These are phyloP conservation scores for Leishmania major DNA, from an alignment of 208 protist genomes.

Conservation along the genomic window DNA sequence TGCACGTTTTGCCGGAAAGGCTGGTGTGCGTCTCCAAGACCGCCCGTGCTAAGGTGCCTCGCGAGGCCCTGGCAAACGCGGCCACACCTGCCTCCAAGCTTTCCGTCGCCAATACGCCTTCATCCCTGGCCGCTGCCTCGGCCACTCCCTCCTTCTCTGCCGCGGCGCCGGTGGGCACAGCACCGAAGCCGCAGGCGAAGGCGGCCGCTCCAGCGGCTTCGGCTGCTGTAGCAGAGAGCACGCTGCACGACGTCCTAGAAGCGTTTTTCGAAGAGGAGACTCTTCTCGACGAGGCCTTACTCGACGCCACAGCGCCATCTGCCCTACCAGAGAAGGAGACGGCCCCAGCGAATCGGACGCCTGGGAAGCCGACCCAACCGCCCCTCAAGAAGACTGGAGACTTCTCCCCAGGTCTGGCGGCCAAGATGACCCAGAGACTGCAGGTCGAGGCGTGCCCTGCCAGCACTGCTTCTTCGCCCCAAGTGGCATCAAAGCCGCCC, in stretches of 20 bases:
- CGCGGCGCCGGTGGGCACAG: neutral
- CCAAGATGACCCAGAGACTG: slow-evolving; percentile 17
- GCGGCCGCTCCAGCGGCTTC: neutral
- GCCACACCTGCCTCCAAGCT: neutral
- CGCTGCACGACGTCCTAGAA: slow-evolving; percentile 35
- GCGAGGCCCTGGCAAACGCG: neutral
- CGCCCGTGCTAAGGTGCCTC: neutral
- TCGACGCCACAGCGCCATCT: slow-evolving; percentile 24
- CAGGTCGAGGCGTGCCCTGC: slow-evolving; percentile 6
- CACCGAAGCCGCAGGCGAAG: neutral
- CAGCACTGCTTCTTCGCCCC: neutral
- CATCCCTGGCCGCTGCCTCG: neutral
- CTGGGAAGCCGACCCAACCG: neutral
- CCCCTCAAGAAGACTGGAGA: neutral
- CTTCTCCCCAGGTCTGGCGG: slow-evolving; percentile 25
- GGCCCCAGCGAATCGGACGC: neutral
- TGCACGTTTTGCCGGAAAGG: slow-evolving; percentile 27
- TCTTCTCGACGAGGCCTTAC: slow-evolving; percentile 37
- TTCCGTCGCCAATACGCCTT: neutral
- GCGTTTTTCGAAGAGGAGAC: slow-evolving; percentile 45
- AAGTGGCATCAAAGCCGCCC: neutral
- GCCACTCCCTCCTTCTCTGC: neutral
- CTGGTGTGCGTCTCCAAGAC: slow-evolving; percentile 21
- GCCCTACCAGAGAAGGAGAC: neutral
- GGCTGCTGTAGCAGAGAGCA: slow-evolving; percentile 7